Evolutionary conservation across 1,284 basidiomycete species (phyloP), one percentile per base, ranked within the genome.

Genomic region (Microbotryum intermedium): DNA sequence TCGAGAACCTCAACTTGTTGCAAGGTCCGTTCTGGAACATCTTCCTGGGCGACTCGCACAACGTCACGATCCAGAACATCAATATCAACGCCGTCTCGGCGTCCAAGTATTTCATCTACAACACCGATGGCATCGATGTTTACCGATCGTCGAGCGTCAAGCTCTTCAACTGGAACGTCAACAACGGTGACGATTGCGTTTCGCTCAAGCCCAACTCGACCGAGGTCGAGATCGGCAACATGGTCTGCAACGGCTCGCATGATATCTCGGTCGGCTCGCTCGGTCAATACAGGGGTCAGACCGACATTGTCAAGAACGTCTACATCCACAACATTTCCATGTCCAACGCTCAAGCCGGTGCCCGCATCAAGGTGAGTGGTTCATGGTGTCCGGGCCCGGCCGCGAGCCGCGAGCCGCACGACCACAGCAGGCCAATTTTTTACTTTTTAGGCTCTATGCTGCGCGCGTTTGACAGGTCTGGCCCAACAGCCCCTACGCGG

Each of bases 301-400:
- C 79, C 53, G 83, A 85, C 69, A 83, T 87, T 50, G 82, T 85
- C n/a, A 76, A 81, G 59, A 82, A 86, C 67, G 79, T 85, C n/a
- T 76, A 78, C 11, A 80, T 72, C 45, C 78, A 78, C 55, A 81
- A 83, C 66, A 76, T 84, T 60, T 78, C 76, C 23, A 84, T 84
- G 82, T 73, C 77, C 25, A 82, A 83, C 59, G 80, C 82, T 10
- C 76, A 82, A 57, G 83, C 84, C 64, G 84, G 83, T 1, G 83
- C 82, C 0, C 77, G 83, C n/a, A 84, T 85, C 72, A 85, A 85
- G 72, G 82, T 82, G 3, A 84, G 81, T 73, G 82, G 82, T 10
- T 83, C 18, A 16, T 39, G 34, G 34, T 11, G 1, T 11, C 29
- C 16, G 34, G 34, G 34, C 34, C 34, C 13, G 11, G 34, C 13